phyloP scores from a whole-genome alignment of 1,284 basidiomycete species.

The Malassezia arunalokei region DNA sequence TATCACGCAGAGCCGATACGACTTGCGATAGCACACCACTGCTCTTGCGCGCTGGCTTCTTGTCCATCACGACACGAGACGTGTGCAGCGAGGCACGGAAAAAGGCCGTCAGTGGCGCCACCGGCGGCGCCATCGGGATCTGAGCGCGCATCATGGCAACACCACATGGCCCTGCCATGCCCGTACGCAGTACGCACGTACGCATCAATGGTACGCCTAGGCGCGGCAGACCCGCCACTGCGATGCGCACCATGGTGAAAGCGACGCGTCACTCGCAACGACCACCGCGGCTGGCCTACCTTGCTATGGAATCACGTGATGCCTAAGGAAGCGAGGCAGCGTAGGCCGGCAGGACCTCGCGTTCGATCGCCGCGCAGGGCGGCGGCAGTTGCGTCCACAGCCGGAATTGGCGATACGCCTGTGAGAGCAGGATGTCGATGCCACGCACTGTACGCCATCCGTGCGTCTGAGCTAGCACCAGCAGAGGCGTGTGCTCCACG shows the following conservation, averaged over 20 bases:
- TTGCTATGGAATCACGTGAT: too few species aligned
- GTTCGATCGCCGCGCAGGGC: slow-evolving; percentile 26
- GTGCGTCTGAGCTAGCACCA: slow-evolving; percentile 20
- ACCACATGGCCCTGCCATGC: neutral
- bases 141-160: neutral
- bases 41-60: too few species aligned
- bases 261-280: neutral
- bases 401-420: slow-evolving; percentile 40
- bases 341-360: slow-evolving; percentile 28
- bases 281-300: too few species aligned
- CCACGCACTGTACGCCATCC: slow-evolving; percentile 32
- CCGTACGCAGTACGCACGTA: neutral
- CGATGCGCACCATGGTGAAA: neutral
- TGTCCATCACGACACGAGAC: too few species aligned
- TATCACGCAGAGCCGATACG: slow-evolving; percentile 8
- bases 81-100: too few species aligned
- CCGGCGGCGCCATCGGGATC: neutral
- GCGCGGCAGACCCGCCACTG: neutral
- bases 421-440: slow-evolving; percentile 38
- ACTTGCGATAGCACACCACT: neutral
- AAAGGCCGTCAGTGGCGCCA: too few species aligned
- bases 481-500: slow-evolving; percentile 32
- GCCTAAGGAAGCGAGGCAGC: neutral
- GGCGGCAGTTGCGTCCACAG: slow-evolving; percentile 36
- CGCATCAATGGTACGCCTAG: neutral